A percentile compares a stretch with the other conserved stretches of the same genome.
phyloP scores from a whole-genome alignment of 345 rosid genomes.

The Balakata baccata region DNA sequence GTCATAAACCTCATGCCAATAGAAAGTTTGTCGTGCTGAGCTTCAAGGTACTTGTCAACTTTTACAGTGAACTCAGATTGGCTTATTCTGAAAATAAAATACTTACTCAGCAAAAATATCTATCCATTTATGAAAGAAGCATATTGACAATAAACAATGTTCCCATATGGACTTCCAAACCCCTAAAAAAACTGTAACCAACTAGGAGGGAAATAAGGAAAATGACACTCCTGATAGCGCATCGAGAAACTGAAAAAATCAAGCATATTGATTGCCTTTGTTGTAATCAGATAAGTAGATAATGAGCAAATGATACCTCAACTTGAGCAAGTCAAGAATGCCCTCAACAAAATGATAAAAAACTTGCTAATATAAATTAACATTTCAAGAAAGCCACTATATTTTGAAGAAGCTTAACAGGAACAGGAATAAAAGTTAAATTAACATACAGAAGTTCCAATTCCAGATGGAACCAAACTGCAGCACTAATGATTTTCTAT shows the following conservation, averaged over 20 bases:
- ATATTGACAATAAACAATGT: not conserved
- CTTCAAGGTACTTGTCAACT: slow-evolving; percentile 84
- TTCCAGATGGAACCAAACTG: too few relatives aligned
- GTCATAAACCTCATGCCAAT: slow-evolving; percentile 96
- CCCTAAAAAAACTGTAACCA: not conserved
- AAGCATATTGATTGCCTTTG: not conserved
- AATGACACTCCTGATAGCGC: slow-evolving; percentile 3
- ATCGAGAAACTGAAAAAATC: not conserved
- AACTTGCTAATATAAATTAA: too few relatives aligned
- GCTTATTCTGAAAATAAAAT: slow-evolving; percentile 61
- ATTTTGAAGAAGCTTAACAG: not conserved
- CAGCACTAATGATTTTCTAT: not conserved
- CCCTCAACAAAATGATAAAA: not conserved
- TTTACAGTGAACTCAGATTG: slow-evolving; percentile 88
- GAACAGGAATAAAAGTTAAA: too few relatives aligned
- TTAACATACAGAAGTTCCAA: too few relatives aligned
- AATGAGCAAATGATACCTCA: not conserved
- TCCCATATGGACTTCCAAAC: not conserved
- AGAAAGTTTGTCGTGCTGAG: slow-evolving; percentile 62
- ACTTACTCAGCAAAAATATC: slow-evolving; percentile 14
- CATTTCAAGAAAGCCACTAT: not conserved
- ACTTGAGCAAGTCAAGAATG: not conserved
- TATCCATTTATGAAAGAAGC: not conserved
- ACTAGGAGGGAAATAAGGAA: not conserved
- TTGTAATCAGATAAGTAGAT: not conserved